Base-by-base conservation (phyloP, 2,329 filamentous ascomycete species). In the Chaetomium olivaceum region DNA sequence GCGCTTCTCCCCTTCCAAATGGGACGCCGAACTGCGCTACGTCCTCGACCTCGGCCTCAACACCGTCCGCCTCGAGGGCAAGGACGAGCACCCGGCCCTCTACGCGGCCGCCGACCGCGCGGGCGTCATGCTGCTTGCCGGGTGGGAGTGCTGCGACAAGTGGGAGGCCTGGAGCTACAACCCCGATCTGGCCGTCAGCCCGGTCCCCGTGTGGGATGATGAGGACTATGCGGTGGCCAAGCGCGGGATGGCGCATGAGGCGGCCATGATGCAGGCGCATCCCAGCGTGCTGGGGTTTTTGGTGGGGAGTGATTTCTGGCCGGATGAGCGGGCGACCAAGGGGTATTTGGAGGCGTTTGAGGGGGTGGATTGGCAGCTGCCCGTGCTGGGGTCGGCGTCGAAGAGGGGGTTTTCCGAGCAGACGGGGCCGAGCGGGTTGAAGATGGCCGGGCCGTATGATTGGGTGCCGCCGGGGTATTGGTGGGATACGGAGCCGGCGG, bases 141-240 rank as follows among this genome's bases (percentile, higher is more conserved):
- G 87, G 0, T 89, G 86, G 86, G 86, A 89, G 67, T 89, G 87
- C 73, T 89, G 87, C 72, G 84, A 89, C 69, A 89, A 89, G 72
- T 89, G 87, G 87, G 87, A 89, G 71, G 83, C 82, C 0, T 89
- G 86, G 86, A 73, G 71, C 58, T 87, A 88, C 73, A 89, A 89
- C 69, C 73, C 83, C 14, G 82, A 89, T 57, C 68, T 83, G 7
- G 67, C 75, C 8, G 74, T 78, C 56, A 11, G 12, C 16, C 75
- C 77, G 0, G 70, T 75, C 2, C 71, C 74, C 0, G 51, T 74
- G 7, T 89, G 86, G 85, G 75, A 73, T 0, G 79, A 83, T 0
- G 69, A 74, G 1, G 87, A 89, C 73, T 89, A 89, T 71, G 68
- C 63, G 1, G 83, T 81, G 27, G 87, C 85, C 6, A 81, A 81